phyloP scores from a whole-genome alignment of 1,284 basidiomycete genomes.

The Ganoderma sinense region DNA sequence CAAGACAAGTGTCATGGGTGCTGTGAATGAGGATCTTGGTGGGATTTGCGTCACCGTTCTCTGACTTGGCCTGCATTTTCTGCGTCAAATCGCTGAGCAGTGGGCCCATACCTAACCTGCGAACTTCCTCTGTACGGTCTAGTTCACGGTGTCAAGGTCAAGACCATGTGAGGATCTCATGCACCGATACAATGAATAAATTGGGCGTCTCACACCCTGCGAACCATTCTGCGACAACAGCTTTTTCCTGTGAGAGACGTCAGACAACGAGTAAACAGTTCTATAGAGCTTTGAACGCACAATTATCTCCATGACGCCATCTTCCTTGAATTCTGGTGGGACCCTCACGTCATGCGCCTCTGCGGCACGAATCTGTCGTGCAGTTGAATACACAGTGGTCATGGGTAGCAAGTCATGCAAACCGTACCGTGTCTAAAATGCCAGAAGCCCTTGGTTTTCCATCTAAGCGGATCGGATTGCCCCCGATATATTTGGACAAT shows the following conservation, averaged over 20 bases:
- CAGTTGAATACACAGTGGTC: neutral
- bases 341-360: constrained; percentile 75
- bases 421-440: constrained; percentile 77
- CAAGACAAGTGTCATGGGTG: constrained; percentile 82
- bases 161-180: neutral
- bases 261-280: neutral
- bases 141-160: constrained; percentile 1
- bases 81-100: constrained; percentile 68
- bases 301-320: constrained; percentile 61
- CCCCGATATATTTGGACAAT: constrained; percentile 75
- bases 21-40: constrained; percentile 72
- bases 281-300: constrained; percentile 50
- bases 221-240: constrained; percentile 84
- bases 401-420: neutral
- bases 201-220: constrained; percentile 47
- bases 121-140: constrained; percentile 81
- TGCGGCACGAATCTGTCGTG: constrained; percentile 65
- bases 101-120: constrained; percentile 80
- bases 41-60: constrained; percentile 51
- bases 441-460: constrained; percentile 82
- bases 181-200: neutral
- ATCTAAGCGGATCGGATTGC: constrained; percentile 75
- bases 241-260: constrained; percentile 62
- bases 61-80: constrained; percentile 67
- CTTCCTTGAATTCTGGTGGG: constrained; percentile 74